Percentiles rank a stretch among this genome's conserved stretches.
phyloP scores from a whole-genome alignment of 2,329 filamentous ascomycete genomes.

The Aspergillus thermomutatus region DNA sequence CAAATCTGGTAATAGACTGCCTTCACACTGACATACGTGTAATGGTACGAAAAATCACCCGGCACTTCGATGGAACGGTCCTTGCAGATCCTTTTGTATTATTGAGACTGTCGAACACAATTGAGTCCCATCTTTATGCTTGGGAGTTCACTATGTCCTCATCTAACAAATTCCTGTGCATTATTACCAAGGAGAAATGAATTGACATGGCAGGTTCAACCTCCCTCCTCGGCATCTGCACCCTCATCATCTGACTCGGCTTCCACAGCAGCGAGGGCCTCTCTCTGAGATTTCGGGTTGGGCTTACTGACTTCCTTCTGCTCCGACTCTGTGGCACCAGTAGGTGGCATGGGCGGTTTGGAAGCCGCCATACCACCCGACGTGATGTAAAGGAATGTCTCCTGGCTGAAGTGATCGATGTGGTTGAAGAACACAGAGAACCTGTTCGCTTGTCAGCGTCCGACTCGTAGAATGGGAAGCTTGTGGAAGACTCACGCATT shows the following conservation, averaged over 20 bases:
- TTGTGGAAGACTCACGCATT: conserved; percentile 65
- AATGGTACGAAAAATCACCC: not conserved
- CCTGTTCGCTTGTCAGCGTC: conserved; percentile 37
- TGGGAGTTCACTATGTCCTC: not conserved
- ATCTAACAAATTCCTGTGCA: not conserved
- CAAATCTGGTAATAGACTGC: not conserved
- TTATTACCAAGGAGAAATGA: not conserved
- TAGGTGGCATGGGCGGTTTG: conserved; percentile 31
- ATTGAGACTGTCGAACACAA: not conserved
- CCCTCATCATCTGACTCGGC: conserved; percentile 29
- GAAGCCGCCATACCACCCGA: conserved; percentile 64
- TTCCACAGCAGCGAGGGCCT: conserved; percentile 33
- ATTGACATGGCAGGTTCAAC: conserved; percentile 2
- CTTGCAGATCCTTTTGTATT: not conserved
- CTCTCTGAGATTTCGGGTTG: conserved; percentile 22
- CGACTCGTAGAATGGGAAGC: not conserved
- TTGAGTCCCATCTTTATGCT: not conserved
- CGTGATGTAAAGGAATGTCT: conserved; percentile 72
- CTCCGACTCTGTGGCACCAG: conserved; percentile 2
- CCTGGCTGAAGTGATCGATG: conserved; percentile 68
- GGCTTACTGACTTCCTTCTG: conserved; percentile 7
- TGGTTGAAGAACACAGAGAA: conserved; percentile 78
- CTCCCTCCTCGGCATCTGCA: conserved; percentile 19
- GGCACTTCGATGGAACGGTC: not conserved
- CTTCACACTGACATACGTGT: not conserved